A percentile compares a stretch with the other conserved stretches of the same genome.
phyloP scores from a whole-genome alignment of 108 stramenopile species.

The Skeletonema marinoi region DNA sequence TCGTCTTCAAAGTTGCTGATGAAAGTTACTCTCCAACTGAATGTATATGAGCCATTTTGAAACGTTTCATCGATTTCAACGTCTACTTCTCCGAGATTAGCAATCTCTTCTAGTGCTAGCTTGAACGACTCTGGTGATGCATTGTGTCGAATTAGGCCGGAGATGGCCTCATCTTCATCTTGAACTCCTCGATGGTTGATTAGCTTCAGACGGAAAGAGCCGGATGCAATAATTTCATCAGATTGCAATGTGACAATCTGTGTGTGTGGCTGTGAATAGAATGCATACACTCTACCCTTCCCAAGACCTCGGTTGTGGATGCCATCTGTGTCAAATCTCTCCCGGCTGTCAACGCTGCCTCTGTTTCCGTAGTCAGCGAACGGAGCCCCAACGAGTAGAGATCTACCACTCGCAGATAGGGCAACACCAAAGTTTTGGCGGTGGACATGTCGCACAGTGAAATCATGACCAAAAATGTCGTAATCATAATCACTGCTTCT shows the following conservation, averaged over 20 bases:
- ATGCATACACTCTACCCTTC: slow-evolving; percentile 70
- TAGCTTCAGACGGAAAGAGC: slow-evolving; percentile 47
- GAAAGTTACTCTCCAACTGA: slow-evolving; percentile 67
- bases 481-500: slow-evolving; percentile 62
- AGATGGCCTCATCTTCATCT: slow-evolving; percentile 12
- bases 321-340: slow-evolving; percentile 42
- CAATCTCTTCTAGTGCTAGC: slow-evolving; percentile 46
- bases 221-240: slow-evolving; percentile 48
- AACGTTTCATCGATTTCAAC: slow-evolving; percentile 26
- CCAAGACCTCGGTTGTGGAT: slow-evolving; percentile 44
- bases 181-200: slow-evolving; percentile 14
- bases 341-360: slow-evolving; percentile 18
- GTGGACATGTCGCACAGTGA: slow-evolving; percentile 34
- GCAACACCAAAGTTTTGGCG: slow-evolving; percentile 69
- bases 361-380: slow-evolving; percentile 47
- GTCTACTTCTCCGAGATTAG: slow-evolving; percentile 56
- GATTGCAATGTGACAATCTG: slow-evolving; percentile 48
- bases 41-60: slow-evolving; percentile 29
- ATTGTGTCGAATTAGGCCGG: slow-evolving; percentile 27
- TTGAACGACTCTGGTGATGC: slow-evolving; percentile 39
- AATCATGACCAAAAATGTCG: slow-evolving; percentile 48
- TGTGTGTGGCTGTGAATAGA: slow-evolving; percentile 56
- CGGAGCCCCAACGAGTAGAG: slow-evolving; percentile 53
- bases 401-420: slow-evolving; percentile 49
- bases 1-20: slow-evolving; percentile 38